Percentiles rank a stretch among this genome's conserved stretches.
Conservation (phyloP, 371 early-diverging fungal genomes). For the Mucor saturninus region DNA sequence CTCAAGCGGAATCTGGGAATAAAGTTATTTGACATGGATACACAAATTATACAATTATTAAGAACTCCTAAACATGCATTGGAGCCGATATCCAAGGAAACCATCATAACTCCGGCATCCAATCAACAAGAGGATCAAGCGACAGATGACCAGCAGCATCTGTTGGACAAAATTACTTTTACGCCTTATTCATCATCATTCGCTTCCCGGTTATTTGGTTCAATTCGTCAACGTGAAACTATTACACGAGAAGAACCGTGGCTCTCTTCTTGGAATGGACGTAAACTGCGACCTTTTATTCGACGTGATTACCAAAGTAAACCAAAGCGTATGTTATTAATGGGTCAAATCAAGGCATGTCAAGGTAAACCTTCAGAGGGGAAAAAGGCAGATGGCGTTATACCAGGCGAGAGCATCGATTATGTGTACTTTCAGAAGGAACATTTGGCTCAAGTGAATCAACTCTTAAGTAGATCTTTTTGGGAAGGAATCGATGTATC, state of each 20-base stretch:
- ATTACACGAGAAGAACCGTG: constrained; percentile 60
- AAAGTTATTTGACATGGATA: constrained; percentile 67
- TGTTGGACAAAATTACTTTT: constrained; percentile 34
- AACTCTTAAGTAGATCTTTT: constrained; percentile 76
- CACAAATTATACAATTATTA: constrained; percentile 44
- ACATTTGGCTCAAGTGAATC: constrained; percentile 82
- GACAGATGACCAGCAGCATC: constrained; percentile 11
- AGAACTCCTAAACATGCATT: constrained; percentile 19
- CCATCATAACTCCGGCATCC: constrained; percentile 28
- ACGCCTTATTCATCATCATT: constrained; percentile 75
- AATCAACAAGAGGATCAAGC: constrained; percentile 24
- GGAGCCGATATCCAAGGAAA: constrained; percentile 44
- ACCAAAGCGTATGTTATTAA: constrained; percentile 51
- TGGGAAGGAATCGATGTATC: constrained; percentile 95
- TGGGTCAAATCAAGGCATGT: constrained; percentile 51
- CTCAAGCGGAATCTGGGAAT: constrained; percentile 67
- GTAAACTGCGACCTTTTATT: constrained; percentile 69
- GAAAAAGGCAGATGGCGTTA: constrained; percentile 4
- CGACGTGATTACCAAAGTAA: constrained; percentile 67
- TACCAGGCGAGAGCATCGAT: constrained; percentile 68
- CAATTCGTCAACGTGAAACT: constrained; percentile 55
- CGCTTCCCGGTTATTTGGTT: constrained; percentile 74
- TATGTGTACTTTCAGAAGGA: constrained; percentile 79
- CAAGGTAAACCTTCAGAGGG: constrained; percentile 32
- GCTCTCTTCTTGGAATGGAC: constrained; percentile 70